Base-by-base conservation (phyloP, 441 rosid genomes). In the Erysimum cheiri region DNA sequence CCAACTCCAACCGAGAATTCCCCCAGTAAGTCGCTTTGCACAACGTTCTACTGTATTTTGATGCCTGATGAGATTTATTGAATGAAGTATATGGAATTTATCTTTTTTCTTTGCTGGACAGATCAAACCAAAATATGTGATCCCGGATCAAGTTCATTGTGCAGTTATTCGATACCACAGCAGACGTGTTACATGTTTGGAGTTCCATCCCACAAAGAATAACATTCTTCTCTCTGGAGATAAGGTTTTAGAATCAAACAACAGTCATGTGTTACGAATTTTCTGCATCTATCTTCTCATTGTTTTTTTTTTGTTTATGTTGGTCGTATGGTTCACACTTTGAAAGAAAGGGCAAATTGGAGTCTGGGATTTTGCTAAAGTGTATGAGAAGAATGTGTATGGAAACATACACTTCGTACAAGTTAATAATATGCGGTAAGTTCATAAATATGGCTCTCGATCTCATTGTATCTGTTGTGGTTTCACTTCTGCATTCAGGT, bases 311-410 rank as follows among this genome's bases (percentile, higher is more conserved):
- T 36, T 36, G 22, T 49, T 55, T 66, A 4, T 8, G 56, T 41
- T 64, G 62, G 47, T 67, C 11, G 39, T 68, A 26, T 75, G 69
- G 43, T 76, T 50, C n/a, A 14, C 24, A 0, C 44, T 71, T 29
- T 58, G 39, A 83, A 75, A 93, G 98, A 91, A 93, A 89, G 98
- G 98, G 65, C 96, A 91, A 85, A 82, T 93, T 67, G 98, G 98
- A 82, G 83, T 93, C 4, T 89, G 96, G 97, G 98, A 93, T 82
- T 90, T 85, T 67, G 80, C 64, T 67, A 84, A 87, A 80, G 97
- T 91, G 68, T 84, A 89, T 72, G 98, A 93, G 74, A 93, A 85
- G 83, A 89, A 74, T 62, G 92, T 91, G 70, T 93, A 93, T 52
- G 88, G 85, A 66, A 83, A 92, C 75, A 84, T 91, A 72, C 98